Base-by-base conservation (phyloP, 345 rosid genomes). In the Eutrema yunnanense region DNA sequence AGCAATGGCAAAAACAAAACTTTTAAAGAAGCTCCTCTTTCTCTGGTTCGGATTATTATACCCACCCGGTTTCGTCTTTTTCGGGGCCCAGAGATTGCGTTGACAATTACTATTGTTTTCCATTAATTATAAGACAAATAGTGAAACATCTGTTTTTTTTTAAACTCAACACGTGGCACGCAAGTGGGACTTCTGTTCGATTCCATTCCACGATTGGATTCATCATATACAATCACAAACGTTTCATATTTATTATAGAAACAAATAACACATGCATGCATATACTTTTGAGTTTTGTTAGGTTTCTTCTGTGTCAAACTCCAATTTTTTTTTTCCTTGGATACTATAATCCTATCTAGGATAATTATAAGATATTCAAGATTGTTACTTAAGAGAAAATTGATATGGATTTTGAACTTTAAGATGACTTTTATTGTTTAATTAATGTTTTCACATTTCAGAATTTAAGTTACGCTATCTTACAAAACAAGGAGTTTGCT, bases 11-110 rank as follows among this genome's bases (percentile, higher is more conserved):
- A 16, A 16, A 40, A n/a, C 8, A 14, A 27, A 65, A 57, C 71
- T 46, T 46, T 64, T 44, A 19, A 51, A 66, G 32, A 14, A 75
- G 65, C 74, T 62, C 65, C 65, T 68, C 57, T 74, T 6, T 58
- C 5, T 41, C 36, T 71, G 69, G 64, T 69, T 36, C 3, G 74
- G 69, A 36, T 59, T 46, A 36, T 59, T 46, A 62, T 13, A 68
- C 79, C 69, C 65, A 26, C 44, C 70, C 69, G 73, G 14, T n/a
- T 64, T 36, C 4, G 13, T 38, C 8, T 36, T 43, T 29, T 4
- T 6, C 10, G 33, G 61, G 64, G 43, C 62, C 61, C 73, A 32
- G 48, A 30, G 33, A 41, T 26, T 59, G 40, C 78, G 79, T 75
- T 75, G 79, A 75, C 79, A 62, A 60, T 60, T 42, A 16, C 16